A percentile compares a stretch with the other conserved stretches of the same genome.
Conservation (phyloP, 2,329 filamentous ascomycete genomes). For the Fusarium sp. region DNA sequence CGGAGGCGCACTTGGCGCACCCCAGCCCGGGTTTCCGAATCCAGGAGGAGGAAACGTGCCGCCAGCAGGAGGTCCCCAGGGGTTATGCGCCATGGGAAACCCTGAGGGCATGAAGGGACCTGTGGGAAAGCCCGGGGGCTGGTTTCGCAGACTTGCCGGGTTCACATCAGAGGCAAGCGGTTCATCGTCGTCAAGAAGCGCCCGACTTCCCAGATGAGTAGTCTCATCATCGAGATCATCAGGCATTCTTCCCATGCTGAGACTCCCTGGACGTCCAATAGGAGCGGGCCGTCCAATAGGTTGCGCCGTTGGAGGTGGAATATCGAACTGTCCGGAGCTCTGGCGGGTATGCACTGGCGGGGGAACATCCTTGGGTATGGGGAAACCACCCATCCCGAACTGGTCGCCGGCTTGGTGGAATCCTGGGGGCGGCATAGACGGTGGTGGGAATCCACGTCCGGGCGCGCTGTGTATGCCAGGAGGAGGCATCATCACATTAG, state of each 20-base stretch:
- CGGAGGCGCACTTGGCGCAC: conserved; percentile 48
- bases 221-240: conserved; percentile 76
- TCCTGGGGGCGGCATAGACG: conserved; percentile 52
- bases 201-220: conserved; percentile 89
- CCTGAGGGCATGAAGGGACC: conserved; percentile 57
- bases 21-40: conserved; percentile 56
- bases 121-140: conserved; percentile 63
- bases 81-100: conserved; percentile 53
- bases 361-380: conserved; percentile 48
- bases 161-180: conserved; percentile 54
- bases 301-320: conserved; percentile 65
- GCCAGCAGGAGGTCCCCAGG: conserved; percentile 55
- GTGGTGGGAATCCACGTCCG: conserved; percentile 57
- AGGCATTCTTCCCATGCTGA: conserved; percentile 63
- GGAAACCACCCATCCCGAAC: conserved; percentile 48
- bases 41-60: conserved; percentile 58
- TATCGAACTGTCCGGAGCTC: conserved; percentile 76
- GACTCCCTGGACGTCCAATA: conserved; percentile 87
- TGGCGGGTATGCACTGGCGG: conserved; percentile 76
- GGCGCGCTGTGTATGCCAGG: conserved; percentile 62
- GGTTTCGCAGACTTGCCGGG: conserved; percentile 56
- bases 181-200: conserved; percentile 82
- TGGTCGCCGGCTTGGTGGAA: conserved; percentile 49
- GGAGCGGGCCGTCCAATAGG: conserved; percentile 86
- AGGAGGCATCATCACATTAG: conserved; percentile 61